A percentile compares a stretch with the other conserved stretches of the same genome.
These are phyloP conservation scores for Neurospora terricola DNA, from an alignment of 495 filamentous ascomycete species.

Conservation along the genomic window DNA sequence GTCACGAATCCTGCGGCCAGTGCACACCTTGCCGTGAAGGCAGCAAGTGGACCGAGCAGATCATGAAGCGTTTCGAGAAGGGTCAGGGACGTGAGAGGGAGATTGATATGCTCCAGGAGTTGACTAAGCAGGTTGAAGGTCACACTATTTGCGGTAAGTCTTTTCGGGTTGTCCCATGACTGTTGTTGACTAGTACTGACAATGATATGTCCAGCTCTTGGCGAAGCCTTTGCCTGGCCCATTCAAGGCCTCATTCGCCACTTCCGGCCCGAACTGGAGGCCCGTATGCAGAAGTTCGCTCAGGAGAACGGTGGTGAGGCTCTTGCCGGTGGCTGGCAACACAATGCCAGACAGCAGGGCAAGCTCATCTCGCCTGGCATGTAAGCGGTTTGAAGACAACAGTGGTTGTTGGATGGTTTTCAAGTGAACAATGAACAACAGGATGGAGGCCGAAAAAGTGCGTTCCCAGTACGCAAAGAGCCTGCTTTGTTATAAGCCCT, in stretches of 20 bases:
- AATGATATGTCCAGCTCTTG: slow-evolving; percentile 48
- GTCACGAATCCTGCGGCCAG: slow-evolving; percentile 95
- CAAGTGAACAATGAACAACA: not conserved
- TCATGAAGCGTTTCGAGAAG: slow-evolving; percentile 92
- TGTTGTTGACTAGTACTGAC: not conserved
- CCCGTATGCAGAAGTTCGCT: slow-evolving; percentile 67
- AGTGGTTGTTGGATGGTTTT: not conserved
- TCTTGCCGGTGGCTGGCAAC: slow-evolving; percentile 81
- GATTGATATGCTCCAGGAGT: slow-evolving; percentile 98
- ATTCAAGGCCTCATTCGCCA: slow-evolving; percentile 96
- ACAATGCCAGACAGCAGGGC: slow-evolving; percentile 64
- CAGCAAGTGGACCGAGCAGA: slow-evolving; percentile 95
- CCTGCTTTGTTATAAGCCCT: not conserved
- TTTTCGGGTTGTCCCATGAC: not conserved
- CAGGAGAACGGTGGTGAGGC: slow-evolving; percentile 57
- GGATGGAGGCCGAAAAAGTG: not conserved
- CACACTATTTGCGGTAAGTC: slow-evolving; percentile 88
- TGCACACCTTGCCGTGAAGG: slow-evolving; percentile 98
- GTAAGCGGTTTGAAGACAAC: slow-evolving; percentile 27
- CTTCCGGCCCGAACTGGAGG: slow-evolving; percentile 92
- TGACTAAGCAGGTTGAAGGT: slow-evolving; percentile 98
- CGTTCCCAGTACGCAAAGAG: not conserved
- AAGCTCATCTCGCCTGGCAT: slow-evolving; percentile 82
- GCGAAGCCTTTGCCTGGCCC: slow-evolving; percentile 97
- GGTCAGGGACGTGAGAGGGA: slow-evolving; percentile 79